phyloP scores from a whole-genome alignment of 177 flowering plant species.

The Vitis hybrid region DNA sequence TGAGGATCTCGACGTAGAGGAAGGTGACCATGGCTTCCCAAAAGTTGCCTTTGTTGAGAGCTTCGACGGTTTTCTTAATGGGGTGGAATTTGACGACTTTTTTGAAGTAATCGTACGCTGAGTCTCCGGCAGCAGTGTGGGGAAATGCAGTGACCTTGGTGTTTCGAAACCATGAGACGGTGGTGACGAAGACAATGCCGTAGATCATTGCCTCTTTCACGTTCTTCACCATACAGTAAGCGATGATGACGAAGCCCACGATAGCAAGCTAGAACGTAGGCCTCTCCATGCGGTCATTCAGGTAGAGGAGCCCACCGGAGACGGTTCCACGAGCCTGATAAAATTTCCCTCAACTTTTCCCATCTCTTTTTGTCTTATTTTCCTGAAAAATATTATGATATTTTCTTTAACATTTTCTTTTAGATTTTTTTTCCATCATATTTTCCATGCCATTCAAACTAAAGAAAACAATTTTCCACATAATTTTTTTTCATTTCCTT shows the following conservation, averaged over 20 bases:
- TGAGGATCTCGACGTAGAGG: slow-evolving; percentile 82
- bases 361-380: too few relatives aligned
- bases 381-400: too few relatives aligned
- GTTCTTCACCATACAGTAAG: slow-evolving; percentile 65
- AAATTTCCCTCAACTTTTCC: too few relatives aligned
- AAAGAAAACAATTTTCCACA: too few relatives aligned
- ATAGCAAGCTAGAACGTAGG: slow-evolving; percentile 86
- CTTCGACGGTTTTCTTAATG: slow-evolving; percentile 77
- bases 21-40: slow-evolving; percentile 88
- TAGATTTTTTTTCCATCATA: too few relatives aligned
- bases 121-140: slow-evolving; percentile 54
- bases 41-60: slow-evolving; percentile 54
- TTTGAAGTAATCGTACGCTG: slow-evolving; percentile 65
- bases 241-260: slow-evolving; percentile 80
- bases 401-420: too few relatives aligned
- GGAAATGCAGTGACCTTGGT: slow-evolving; percentile 83
- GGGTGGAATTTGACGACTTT: slow-evolving; percentile 73
- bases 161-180: slow-evolving; percentile 87
- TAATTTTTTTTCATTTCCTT: too few relatives aligned
- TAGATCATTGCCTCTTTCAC: slow-evolving; percentile 91
- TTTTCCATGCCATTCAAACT: too few relatives aligned
- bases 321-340: slow-evolving; percentile 33
- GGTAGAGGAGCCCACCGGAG: slow-evolving; percentile 61
- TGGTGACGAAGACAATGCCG: slow-evolving; percentile 87
- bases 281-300: slow-evolving; percentile 71